Evolutionary conservation across 2,329 filamentous ascomycete species (phyloP), one percentile per base, ranked within the genome.

Genomic region (Beauveria brongniartii): DNA sequence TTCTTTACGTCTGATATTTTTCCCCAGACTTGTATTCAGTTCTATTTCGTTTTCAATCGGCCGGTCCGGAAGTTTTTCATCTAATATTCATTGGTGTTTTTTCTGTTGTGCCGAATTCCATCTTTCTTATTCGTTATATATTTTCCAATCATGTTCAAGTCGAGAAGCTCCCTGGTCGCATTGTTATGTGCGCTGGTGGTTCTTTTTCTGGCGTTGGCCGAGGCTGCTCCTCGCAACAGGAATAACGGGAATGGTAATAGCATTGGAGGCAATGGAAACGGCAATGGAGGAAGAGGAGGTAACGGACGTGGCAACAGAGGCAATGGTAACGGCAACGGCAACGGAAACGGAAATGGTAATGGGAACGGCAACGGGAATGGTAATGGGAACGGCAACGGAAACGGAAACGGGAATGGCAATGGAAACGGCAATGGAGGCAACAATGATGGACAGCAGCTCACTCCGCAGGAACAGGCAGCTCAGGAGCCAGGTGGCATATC

Each of bases 401-500:
- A 51, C 5, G 22, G 52, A 0, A 55, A 55, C 12, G 37, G 30
- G 5, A 40, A 40, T 2, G 41, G 41, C 7, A 59, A 52, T 20
- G 40, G 52, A n/a, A 28, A 30, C 7, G 56, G 56, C 28, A 53
- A 53, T 18, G 43, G 58, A 10, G 30, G 41, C n/a, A 30, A 43
- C 1, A 52, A 34, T 7, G 14, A 10, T 16, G 50, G 51, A 10
- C 18, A 54, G 8, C 47, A 37, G 37, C 44, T 22, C 4, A 57
- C 55, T 2, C 26, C 55, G 8, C 55, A 50, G 34, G 16, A 50
- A 48, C 20, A 41, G 44, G 55, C 55, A n/a, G 44, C 44, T 18
- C 56, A 59, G 37, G 30, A 30, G 22, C 22, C 30, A 3, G 46
- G n/a, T 26, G 56, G 56, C 34, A 63, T 78, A 20, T 74, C 75